These are phyloP conservation scores for Orychophragmus violaceus DNA, from an alignment of 345 rosid species.

Conservation along the genomic window DNA sequence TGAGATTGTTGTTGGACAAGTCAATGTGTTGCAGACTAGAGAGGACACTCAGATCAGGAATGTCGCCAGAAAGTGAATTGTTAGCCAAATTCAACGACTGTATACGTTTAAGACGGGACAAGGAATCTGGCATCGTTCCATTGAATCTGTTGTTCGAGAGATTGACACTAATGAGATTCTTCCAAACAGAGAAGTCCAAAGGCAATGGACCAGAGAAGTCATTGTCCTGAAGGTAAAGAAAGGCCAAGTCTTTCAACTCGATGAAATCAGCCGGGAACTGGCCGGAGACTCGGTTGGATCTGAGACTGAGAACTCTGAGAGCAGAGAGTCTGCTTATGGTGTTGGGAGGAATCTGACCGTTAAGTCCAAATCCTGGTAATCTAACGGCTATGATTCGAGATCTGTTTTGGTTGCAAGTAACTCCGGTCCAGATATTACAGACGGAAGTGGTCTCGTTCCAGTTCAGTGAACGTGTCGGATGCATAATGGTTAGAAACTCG, in stretches of 20 bases:
- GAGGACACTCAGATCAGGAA: constrained; percentile 53
- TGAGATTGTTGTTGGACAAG: constrained; percentile 59
- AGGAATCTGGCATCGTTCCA: constrained; percentile 64
- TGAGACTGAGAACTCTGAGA: constrained; percentile 73
- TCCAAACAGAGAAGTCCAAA: constrained; percentile 67
- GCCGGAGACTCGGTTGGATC: constrained; percentile 75
- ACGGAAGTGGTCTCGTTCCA: constrained; percentile 58
- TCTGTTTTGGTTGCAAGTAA: constrained; percentile 59
- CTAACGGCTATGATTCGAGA: constrained; percentile 63
- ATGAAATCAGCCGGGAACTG: constrained; percentile 61
- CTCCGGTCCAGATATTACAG: constrained; percentile 75
- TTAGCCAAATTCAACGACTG: constrained; percentile 64
- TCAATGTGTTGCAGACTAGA: constrained; percentile 51
- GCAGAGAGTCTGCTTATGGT: constrained; percentile 70
- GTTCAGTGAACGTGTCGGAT: constrained; percentile 62
- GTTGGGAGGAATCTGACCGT: constrained; percentile 72
- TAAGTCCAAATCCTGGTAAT: constrained; percentile 82
- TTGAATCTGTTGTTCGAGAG: constrained; percentile 64
- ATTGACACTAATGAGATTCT: constrained; percentile 63
- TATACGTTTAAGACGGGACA: constrained; percentile 44
- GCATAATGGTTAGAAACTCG: constrained; percentile 54
- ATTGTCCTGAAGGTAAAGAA: constrained; percentile 74
- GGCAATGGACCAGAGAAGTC: constrained; percentile 65
- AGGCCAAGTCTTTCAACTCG: constrained; percentile 55
- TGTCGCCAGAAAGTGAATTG: constrained; percentile 65